A percentile compares a stretch with the other conserved stretches of the same genome.
These are phyloP conservation scores for Lachancea sp. DNA, from an alignment of 805 yeast genomes.

Conservation along the genomic window DNA sequence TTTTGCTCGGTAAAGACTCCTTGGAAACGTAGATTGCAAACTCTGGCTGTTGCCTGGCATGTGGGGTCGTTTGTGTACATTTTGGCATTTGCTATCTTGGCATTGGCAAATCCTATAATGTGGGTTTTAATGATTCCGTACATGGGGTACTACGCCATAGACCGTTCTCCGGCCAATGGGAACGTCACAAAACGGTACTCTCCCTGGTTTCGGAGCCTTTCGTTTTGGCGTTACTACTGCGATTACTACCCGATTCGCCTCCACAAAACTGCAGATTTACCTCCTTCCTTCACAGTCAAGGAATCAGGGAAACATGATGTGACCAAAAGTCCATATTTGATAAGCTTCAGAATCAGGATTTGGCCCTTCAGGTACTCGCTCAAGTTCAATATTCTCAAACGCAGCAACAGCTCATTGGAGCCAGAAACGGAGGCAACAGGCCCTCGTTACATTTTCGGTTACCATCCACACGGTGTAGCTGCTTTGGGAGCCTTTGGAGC, in stretches of 20 bases:
- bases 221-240: constrained; percentile 66
- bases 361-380: constrained; percentile 18
- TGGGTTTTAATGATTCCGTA: constrained; percentile 71
- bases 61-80: constrained; percentile 54
- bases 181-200: constrained; percentile 53
- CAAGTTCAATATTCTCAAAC: constrained; percentile 9
- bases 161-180: constrained; percentile 73
- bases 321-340: constrained; percentile 9
- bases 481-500: constrained; percentile 87
- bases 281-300: constrained; percentile 59
- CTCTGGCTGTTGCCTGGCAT: constrained; percentile 67
- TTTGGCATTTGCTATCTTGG: constrained; percentile 46
- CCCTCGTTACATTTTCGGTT: constrained; percentile 80
- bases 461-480: constrained; percentile 95
- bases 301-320: constrained; percentile 11
- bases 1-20: constrained; percentile 51
- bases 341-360: constrained; percentile 15
- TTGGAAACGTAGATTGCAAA: constrained; percentile 51
- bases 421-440: constrained; percentile 39
- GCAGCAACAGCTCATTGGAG: constrained; percentile 15
- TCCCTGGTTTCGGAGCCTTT: constrained; percentile 46
- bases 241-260: constrained; percentile 73
- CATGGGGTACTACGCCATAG: constrained; percentile 48
- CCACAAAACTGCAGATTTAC: constrained; percentile 59
- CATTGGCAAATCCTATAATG: constrained; percentile 50